These are phyloP conservation scores for Coemansia aciculifera DNA, from an alignment of 192 early-diverging fungal genomes.

Conservation along the genomic window DNA sequence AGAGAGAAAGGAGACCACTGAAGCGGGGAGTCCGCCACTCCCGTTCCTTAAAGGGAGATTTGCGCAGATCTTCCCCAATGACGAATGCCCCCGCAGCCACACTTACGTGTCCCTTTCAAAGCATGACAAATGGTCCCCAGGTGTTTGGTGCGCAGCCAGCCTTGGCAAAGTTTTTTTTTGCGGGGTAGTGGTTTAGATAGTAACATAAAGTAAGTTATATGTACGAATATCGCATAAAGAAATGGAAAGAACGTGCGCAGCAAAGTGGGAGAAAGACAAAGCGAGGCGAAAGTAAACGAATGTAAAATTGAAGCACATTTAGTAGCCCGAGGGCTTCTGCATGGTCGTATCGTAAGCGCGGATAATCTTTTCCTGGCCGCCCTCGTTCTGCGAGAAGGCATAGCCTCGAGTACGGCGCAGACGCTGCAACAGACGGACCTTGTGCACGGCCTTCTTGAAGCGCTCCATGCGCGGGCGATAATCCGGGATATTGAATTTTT, in stretches of 20 bases:
- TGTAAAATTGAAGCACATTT: conserved; percentile 1
- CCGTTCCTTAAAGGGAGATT: background rate
- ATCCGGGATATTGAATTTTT: conserved; percentile 99
- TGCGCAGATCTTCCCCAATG: background rate
- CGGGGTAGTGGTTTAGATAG: background rate
- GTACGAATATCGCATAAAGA: background rate
- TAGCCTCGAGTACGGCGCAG: conserved; percentile 91
- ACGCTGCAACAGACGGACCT: conserved; percentile 90
- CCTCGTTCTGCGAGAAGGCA: conserved; percentile 97
- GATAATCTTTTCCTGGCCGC: conserved; percentile 84
- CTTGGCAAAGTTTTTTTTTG: background rate
- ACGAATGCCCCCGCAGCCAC: conserved; percentile 2
- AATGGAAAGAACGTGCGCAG: conserved; percentile 4
- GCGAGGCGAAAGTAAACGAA: conserved; percentile 1
- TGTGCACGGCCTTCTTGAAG: conserved; percentile 99
- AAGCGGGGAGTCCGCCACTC: background rate
- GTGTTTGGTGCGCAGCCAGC: background rate
- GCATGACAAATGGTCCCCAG: conserved; percentile 1
- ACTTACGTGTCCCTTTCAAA: background rate
- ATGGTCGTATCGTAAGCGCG: conserved; percentile 75
- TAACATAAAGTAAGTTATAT: background rate
- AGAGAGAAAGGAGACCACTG: conserved; percentile 9
- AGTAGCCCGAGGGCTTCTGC: conserved; percentile 63
- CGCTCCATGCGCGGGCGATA: conserved; percentile 96
- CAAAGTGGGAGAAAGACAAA: background rate